Conservation (phyloP, 116 monocot genomes). For the Zostera marina region DNA sequence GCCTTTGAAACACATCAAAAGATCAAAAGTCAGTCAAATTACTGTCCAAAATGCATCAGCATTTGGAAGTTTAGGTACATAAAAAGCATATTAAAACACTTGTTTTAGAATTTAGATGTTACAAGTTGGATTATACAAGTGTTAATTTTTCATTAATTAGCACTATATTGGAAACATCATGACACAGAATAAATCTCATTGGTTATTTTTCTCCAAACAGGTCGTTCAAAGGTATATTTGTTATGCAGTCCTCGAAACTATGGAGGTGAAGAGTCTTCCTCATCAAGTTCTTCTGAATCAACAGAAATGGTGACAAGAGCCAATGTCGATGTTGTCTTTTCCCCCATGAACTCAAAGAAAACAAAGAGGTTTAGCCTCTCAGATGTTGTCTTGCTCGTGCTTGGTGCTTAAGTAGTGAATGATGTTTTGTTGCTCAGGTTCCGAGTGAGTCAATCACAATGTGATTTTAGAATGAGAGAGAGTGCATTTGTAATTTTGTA, state of each 20-base stretch:
- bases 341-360: slow-evolving; percentile 55
- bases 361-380: slow-evolving; percentile 52
- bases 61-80: slow-evolving; percentile 26
- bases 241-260: slow-evolving; percentile 49
- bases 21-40: slow-evolving; percentile 50
- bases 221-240: slow-evolving; percentile 49
- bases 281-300: slow-evolving; percentile 22
- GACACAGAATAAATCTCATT: not conserved
- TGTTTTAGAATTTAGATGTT: slow-evolving; percentile 1
- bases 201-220: slow-evolving; percentile 18
- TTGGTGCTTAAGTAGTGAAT: slow-evolving; percentile 21
- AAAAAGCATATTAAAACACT: not conserved
- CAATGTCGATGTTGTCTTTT: slow-evolving; percentile 44
- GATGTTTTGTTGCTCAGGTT: too few relatives aligned
- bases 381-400: slow-evolving; percentile 32
- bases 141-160: not conserved
- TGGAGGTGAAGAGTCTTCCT: slow-evolving; percentile 43
- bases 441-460: too few relatives aligned
- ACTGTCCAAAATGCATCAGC: slow-evolving; percentile 31
- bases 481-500: too few relatives aligned
- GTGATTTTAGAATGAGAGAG: too few relatives aligned
- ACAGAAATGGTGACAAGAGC: slow-evolving; percentile 49
- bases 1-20: slow-evolving; percentile 35
- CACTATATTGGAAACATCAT: not conserved
- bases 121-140: not conserved